These are phyloP conservation scores for Oxyria digyna DNA, from an alignment of 148 eudicot genomes.

Conservation along the genomic window DNA sequence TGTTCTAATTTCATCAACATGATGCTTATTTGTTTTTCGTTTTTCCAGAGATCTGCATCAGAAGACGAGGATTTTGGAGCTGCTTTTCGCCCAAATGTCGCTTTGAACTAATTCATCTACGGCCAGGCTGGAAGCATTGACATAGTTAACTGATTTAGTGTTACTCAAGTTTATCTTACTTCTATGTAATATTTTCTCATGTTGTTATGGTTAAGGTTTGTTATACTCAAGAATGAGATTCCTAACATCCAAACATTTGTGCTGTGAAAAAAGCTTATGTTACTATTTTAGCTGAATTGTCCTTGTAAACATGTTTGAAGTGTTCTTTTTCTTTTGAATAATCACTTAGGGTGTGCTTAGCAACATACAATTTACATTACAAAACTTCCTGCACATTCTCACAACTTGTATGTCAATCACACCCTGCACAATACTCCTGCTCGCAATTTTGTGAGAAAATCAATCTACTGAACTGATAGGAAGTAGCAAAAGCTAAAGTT, in stretches of 20 bases:
- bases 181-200: not conserved
- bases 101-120: slow-evolving; percentile 1
- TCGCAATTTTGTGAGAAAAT: not conserved
- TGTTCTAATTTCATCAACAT: too few relatives aligned
- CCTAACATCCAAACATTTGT: not conserved
- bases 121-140: not conserved
- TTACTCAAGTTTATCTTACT: not conserved
- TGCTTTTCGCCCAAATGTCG: slow-evolving; percentile 6
- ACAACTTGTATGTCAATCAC: too few relatives aligned
- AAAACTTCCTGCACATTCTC: not conserved
- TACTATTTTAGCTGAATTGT: not conserved
- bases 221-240: not conserved
- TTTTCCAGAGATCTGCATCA: slow-evolving; percentile 4
- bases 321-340: not conserved
- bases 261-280: not conserved
- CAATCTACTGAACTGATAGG: not conserved
- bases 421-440: too few relatives aligned
- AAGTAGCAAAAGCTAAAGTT: not conserved
- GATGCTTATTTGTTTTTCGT: not conserved
- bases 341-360: not conserved
- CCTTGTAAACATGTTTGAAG: not conserved
- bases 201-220: not conserved
- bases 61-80: slow-evolving; percentile 7
- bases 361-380: not conserved
- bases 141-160: not conserved